Evolutionary conservation across 1,284 basidiomycete genomes (phyloP).

Genomic region (Trichosporon inkin): DNA sequence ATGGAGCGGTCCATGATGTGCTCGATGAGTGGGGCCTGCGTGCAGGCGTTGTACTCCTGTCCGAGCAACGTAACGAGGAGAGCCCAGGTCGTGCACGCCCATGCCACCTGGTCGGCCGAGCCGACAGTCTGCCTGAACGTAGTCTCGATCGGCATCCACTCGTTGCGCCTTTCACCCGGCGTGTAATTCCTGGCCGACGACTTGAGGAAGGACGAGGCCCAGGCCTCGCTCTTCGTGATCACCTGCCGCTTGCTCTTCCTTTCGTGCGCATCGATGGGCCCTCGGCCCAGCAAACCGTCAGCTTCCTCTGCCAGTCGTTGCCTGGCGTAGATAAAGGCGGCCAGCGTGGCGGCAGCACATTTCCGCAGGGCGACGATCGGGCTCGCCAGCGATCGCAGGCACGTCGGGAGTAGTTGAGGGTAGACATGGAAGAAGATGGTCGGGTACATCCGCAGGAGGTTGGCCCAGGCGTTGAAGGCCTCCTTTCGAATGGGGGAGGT

Average conservation of each 20-base stretch:
- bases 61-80: slow-evolving; percentile 45
- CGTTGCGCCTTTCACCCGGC: slow-evolving; percentile 35
- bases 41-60: slow-evolving; percentile 34
- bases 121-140: slow-evolving; percentile 37
- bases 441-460: slow-evolving; percentile 42
- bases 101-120: slow-evolving; percentile 34
- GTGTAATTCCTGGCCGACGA: not conserved
- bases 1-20: slow-evolving; percentile 45
- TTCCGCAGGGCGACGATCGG: slow-evolving; percentile 26
- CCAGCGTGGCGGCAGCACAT: slow-evolving; percentile 30
- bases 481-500: slow-evolving; percentile 32
- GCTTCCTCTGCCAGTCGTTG: slow-evolving; percentile 24
- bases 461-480: slow-evolving; percentile 36
- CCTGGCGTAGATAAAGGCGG: slow-evolving; percentile 36
- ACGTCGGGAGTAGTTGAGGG: slow-evolving; percentile 34
- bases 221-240: slow-evolving; percentile 30
- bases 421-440: slow-evolving; percentile 37
- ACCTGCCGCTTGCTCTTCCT: slow-evolving; percentile 26
- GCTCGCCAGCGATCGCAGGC: slow-evolving; percentile 29
- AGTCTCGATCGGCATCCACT: slow-evolving; percentile 34
- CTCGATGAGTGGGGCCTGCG: slow-evolving; percentile 33
- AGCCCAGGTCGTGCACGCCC: slow-evolving; percentile 49
- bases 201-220: slow-evolving; percentile 31
- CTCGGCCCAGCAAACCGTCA: not conserved
- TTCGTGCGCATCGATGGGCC: slow-evolving; percentile 16